Base-by-base conservation (phyloP, 169 alveolate genomes). In the Cryptosporidium tyzzeri region DNA sequence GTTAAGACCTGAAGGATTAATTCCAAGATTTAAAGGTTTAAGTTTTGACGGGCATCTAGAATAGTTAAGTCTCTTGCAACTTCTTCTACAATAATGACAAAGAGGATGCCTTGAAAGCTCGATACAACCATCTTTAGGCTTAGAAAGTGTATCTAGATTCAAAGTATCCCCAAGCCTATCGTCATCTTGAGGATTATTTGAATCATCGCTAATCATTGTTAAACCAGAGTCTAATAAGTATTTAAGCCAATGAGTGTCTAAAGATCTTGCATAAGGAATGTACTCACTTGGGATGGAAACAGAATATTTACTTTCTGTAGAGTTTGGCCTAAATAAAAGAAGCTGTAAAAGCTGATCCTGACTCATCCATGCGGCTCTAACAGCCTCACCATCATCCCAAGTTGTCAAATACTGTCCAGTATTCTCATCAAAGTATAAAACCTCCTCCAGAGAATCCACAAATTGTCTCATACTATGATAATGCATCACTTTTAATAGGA, bases 341-440 rank as follows among this genome's bases (percentile, higher is more conserved):
- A 80, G 68, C 59, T 80, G 89, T 9, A 80, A 45, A n/a, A 80
- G 75, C 55, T 80, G 89, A 14, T 80, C 89, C 39, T 80, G 89
- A 29, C 50, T 58, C 41, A 80, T 62, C 89, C 89, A 80, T n/a
- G 89, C 61, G 37, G 75, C 89, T 39, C 89, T 80, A 0, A 80
- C 89, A 16, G 89, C 73, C 51, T 80, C 89, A 0, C 89, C 89
- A 26, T 80, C 89, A 45, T 80, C 89, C 89, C 89, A 80, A 23
- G 89, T 80, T 18, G 89, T 80, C 37, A 80, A 80, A 39, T 80
- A 80, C 26, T 8, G 26, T 16, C 70, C 70, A 44, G 67, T 37
- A 3, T 59, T 48, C 45, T 69, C 61, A 53, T 80, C 89, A 80
- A 62, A 80, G 23, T 80, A 80, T 21, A 80, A 48, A 62, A 80